These are phyloP conservation scores for Castanea crenata DNA, from an alignment of 306 rosid species.

Conservation along the genomic window DNA sequence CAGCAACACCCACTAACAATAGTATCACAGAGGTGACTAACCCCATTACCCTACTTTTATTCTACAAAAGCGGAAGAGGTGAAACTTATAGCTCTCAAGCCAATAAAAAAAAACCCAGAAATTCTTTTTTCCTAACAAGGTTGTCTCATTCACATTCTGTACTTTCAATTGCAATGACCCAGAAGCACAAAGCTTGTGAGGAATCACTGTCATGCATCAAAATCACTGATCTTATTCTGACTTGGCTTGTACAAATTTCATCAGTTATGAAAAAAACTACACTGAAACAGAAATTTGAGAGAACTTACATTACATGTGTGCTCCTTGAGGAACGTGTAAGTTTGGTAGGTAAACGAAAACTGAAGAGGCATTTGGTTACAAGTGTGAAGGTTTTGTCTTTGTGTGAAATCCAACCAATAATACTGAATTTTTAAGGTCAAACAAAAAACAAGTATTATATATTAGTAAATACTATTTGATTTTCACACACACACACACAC, in stretches of 20 bases:
- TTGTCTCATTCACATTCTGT: slow-evolving; percentile 1
- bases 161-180: neutral
- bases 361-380: neutral
- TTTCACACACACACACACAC: too few species aligned
- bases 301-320: slow-evolving; percentile 14
- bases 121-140: neutral
- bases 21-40: slow-evolving; percentile 47
- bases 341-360: slow-evolving; percentile 9
- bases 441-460: too few species aligned
- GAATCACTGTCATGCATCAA: neutral
- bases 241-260: neutral
- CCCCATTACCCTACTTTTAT: slow-evolving; percentile 39
- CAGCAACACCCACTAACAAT: slow-evolving; percentile 54
- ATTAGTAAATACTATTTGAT: too few species aligned
- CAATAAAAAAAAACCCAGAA: neutral
- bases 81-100: neutral
- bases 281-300: neutral
- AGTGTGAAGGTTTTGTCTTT: neutral
- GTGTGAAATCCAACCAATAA: neutral
- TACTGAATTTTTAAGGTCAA: too few species aligned
- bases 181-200: slow-evolving; percentile 6
- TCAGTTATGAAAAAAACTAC: neutral
- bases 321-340: neutral
- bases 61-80: neutral
- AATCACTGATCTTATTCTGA: neutral